A percentile compares a stretch with the other conserved stretches of the same genome.
Evolutionary conservation across 169 alveolate genomes (phyloP).

Genomic region (Eimeria nieschulzi): DNA sequence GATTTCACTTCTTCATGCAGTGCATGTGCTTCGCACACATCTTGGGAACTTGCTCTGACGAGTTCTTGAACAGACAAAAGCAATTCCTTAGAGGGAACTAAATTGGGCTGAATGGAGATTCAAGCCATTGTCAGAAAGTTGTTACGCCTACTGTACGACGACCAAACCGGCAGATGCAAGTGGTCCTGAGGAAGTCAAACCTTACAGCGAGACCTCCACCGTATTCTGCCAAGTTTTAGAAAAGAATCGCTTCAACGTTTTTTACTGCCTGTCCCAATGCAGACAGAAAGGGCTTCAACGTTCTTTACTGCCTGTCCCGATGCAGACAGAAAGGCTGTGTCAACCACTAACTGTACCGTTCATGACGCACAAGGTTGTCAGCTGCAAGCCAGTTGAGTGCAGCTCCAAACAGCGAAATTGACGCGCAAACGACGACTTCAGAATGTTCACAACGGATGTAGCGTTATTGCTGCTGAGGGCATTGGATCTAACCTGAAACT

Average conservation of each 20-base stretch:
- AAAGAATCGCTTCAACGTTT: conserved; percentile 14
- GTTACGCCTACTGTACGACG: no score
- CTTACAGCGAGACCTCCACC: conserved; percentile 57
- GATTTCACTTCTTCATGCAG: neutral
- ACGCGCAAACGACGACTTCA: neutral
- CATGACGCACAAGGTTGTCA: neutral
- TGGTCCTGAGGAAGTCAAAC: no score
- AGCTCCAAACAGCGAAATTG: no score
- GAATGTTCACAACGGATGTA: neutral
- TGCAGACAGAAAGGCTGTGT: neutral
- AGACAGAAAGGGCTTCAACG: conserved; percentile 6
- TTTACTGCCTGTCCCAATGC: conserved; percentile 43
- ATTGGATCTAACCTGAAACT: conserved; percentile 13
- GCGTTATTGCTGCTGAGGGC: neutral
- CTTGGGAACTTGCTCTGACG: conserved; percentile 1
- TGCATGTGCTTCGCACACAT: conserved; percentile 10
- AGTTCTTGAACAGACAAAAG: neutral
- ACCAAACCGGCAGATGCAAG: no score
- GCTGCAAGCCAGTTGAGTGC: neutral
- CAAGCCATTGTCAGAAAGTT: no score
- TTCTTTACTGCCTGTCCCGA: conserved; percentile 33
- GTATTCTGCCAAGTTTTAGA: conserved; percentile 27
- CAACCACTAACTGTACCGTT: neutral
- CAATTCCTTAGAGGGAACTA: neutral
- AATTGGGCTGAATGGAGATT: no score